A percentile compares a stretch with the other conserved stretches of the same genome.
Evolutionary conservation across 2,329 filamentous ascomycete species (phyloP).

Genomic region (Paracorniculantispora psalliotae): DNA sequence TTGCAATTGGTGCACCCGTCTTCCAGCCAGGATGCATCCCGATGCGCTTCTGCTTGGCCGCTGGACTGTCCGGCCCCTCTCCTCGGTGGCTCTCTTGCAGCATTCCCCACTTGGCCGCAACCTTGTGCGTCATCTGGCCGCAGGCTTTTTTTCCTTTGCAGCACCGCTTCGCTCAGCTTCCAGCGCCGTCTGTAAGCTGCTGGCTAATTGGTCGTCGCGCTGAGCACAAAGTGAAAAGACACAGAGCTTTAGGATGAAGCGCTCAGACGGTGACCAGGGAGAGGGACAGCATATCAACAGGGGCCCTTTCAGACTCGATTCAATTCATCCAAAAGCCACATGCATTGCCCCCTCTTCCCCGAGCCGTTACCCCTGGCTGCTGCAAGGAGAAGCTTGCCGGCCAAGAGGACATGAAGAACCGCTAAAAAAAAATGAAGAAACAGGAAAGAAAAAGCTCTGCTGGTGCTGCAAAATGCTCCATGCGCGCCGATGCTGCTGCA

Average conservation of each 20-base stretch:
- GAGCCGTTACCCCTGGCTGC: background rate
- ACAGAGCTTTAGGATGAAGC: background rate
- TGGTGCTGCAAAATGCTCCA: background rate
- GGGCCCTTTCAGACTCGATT: background rate
- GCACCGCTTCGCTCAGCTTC: background rate
- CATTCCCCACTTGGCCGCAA: conserved; percentile 5
- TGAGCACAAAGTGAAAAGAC: background rate
- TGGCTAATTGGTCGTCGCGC: background rate
- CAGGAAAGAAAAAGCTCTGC: background rate
- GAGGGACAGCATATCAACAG: background rate
- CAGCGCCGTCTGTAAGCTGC: background rate
- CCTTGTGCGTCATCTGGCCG: conserved; percentile 6
- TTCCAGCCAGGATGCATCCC: background rate
- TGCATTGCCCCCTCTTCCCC: background rate
- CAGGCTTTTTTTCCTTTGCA: background rate
- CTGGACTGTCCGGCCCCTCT: background rate
- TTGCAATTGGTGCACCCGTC: background rate
- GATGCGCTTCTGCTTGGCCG: background rate
- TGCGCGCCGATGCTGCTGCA: background rate
- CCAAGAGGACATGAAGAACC: background rate
- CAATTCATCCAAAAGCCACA: background rate
- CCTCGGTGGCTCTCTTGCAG: background rate
- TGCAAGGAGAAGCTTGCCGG: background rate
- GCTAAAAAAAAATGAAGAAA: background rate
- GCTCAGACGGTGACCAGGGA: background rate